phyloP scores from a whole-genome alignment of 1,139 yeast species.

The Lodderomyces metapsilosis region DNA sequence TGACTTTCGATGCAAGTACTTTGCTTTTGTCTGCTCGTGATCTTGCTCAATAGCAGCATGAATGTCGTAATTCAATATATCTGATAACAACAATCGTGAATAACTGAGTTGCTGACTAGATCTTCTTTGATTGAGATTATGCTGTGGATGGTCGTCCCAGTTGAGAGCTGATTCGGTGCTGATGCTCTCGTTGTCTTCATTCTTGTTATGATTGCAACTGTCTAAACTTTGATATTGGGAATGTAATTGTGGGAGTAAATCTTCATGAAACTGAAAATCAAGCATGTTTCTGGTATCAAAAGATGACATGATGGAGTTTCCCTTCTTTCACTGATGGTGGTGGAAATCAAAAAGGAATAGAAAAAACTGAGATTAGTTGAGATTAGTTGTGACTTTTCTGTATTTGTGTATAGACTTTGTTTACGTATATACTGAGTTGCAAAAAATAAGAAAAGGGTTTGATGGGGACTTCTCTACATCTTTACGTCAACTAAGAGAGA shows the following conservation, averaged over 20 bases:
- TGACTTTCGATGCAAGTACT: background rate
- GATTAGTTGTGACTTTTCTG: no score
- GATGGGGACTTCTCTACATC: no score
- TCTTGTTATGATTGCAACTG: slow-evolving; percentile 3
- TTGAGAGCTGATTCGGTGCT: background rate
- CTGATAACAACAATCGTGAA: slow-evolving; percentile 1
- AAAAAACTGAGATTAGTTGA: no score
- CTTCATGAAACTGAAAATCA: slow-evolving; percentile 12
- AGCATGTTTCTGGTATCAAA: slow-evolving; percentile 9
- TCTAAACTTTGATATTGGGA: background rate
- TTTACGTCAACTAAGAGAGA: background rate
- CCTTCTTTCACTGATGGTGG: no score
- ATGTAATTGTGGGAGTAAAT: slow-evolving; percentile 8
- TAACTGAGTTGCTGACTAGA: background rate
- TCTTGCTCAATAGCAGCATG: background rate
- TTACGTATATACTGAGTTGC: background rate
- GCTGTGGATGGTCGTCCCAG: background rate
- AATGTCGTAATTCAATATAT: slow-evolving; percentile 5
- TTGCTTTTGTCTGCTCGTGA: slow-evolving; percentile 2
- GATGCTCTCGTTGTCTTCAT: background rate
- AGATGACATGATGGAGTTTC: slow-evolving; percentile 7
- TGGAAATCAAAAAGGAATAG: no score
- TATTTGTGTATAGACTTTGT: background rate
- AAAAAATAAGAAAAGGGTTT: no score
- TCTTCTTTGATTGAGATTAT: background rate